A percentile compares a stretch with the other conserved stretches of the same genome.
phyloP scores from a whole-genome alignment of 768 basidiomycete genomes.

The Tremella mesenterica region DNA sequence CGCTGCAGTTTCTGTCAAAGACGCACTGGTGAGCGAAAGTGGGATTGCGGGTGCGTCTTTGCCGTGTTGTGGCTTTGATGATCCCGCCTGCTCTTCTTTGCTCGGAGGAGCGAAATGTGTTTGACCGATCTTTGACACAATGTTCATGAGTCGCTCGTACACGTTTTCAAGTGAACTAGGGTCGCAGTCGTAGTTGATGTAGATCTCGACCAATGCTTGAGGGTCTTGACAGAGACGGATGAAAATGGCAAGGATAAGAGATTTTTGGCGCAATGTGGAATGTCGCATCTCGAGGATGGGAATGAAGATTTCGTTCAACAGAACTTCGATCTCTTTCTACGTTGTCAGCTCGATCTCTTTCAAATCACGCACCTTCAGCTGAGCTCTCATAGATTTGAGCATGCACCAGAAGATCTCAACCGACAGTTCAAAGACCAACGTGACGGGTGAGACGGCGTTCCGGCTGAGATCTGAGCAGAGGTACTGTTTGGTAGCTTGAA shows the following conservation, averaged over 20 bases:
- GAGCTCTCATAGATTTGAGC: slow-evolving; percentile 84
- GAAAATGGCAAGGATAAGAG: slow-evolving; percentile 74
- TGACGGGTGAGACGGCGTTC: slow-evolving; percentile 89
- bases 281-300: slow-evolving; percentile 97
- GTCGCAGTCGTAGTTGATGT: slow-evolving; percentile 98
- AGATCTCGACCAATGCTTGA: slow-evolving; percentile 93
- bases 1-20: slow-evolving; percentile 50
- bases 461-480: slow-evolving; percentile 84
- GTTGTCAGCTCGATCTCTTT: slow-evolving; percentile 1
- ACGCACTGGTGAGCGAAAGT: slow-evolving; percentile 58
- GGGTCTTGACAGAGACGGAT: slow-evolving; percentile 87
- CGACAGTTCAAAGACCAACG: slow-evolving; percentile 93
- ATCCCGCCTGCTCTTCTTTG: slow-evolving; percentile 36
- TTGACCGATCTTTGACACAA: slow-evolving; percentile 83
- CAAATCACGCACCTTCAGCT: slow-evolving; percentile 65
- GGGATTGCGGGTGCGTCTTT: slow-evolving; percentile 48
- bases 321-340: slow-evolving; percentile 97
- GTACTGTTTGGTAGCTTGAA: slow-evolving; percentile 92
- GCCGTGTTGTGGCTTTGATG: slow-evolving; percentile 46
- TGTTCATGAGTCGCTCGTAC: slow-evolving; percentile 95
- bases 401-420: slow-evolving; percentile 99
- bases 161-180: slow-evolving; percentile 90
- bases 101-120: slow-evolving; percentile 46
- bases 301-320: slow-evolving; percentile 97
- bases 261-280: slow-evolving; percentile 89